Conservation (phyloP, 2,329 filamentous ascomycete species). For the Escovopsis weberi region DNA sequence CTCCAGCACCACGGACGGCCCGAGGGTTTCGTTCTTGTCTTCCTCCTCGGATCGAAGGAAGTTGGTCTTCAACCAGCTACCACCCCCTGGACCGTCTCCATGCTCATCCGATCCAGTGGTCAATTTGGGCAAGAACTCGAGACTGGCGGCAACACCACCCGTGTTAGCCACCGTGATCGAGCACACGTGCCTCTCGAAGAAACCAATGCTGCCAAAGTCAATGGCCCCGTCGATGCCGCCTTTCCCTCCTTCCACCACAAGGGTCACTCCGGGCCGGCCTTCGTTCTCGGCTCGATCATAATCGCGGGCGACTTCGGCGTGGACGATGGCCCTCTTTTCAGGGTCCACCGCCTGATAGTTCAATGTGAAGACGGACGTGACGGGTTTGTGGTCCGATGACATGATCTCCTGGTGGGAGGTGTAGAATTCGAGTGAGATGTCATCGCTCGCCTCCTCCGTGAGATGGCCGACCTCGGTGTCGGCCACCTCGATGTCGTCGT, state of each 20-base stretch:
- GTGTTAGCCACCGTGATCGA: slow-evolving; percentile 85
- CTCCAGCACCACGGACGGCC: slow-evolving; percentile 49
- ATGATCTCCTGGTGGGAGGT: slow-evolving; percentile 77
- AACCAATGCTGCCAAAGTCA: slow-evolving; percentile 64
- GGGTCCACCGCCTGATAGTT: slow-evolving; percentile 79
- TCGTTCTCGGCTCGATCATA: slow-evolving; percentile 89
- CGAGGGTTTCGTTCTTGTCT: slow-evolving; percentile 16
- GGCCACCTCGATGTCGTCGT: slow-evolving; percentile 31
- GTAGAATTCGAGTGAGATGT: slow-evolving; percentile 51
- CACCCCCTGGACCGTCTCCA: slow-evolving; percentile 10
- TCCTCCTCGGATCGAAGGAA: slow-evolving; percentile 36
- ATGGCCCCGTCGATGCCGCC: slow-evolving; percentile 41
- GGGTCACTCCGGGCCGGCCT: slow-evolving; percentile 63
- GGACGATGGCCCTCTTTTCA: slow-evolving; percentile 67
- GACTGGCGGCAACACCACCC: slow-evolving; percentile 62
- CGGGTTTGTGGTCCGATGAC: slow-evolving; percentile 91
- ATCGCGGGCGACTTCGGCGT: slow-evolving; percentile 75
- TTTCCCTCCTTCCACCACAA: slow-evolving; percentile 54
- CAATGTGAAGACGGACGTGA: slow-evolving; percentile 69
- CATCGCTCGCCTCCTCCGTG: slow-evolving; percentile 42
- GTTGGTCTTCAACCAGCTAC: slow-evolving; percentile 56
- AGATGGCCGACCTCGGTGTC: slow-evolving; percentile 36
- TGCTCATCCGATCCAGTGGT: slow-evolving; percentile 24
- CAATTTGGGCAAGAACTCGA: slow-evolving; percentile 66
- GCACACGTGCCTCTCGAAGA: slow-evolving; percentile 48